Evolutionary conservation across 2,329 filamentous ascomycete species (phyloP), one percentile per base, ranked within the genome.

Genomic region (Tolypocladium paradoxum): DNA sequence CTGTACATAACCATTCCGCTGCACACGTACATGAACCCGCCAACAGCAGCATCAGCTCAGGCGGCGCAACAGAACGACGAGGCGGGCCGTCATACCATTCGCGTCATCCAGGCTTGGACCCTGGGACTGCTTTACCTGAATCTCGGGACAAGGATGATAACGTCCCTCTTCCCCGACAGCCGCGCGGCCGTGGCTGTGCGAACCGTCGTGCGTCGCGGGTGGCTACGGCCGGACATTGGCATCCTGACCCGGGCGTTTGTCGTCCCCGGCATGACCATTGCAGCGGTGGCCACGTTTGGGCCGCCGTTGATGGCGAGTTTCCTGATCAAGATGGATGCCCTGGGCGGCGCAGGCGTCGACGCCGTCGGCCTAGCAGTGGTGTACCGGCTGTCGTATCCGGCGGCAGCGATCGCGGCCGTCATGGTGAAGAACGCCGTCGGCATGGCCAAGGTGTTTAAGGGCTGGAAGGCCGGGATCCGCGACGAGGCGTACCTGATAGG

Each of bases 401-500:
- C 78, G 6, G 73, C 79, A 24, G 76, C 77, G 2, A 68, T 81
- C 3, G 67, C 79, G 24, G 73, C 77, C 2, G 60, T 79, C 6
- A 62, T 69, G 4, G 61, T 73, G 4, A 68, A 61, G 53, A 68
- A 76, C 33, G 65, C 71, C 2, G 63, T 79, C 63, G 76, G 78
- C 12, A 65, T 85, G n/a, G 64, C 79, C 9, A 71, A 78, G 47
- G 78, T 89, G 51, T 78, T 93, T 50, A 79, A 81, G 48, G 74
- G 82, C 22, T 97, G 92, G 91, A 83, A 88, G 61, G 77, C 84
- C 54, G 82, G 85, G 54, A 90, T 99, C 48, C 78, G 90, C 38
- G 95, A 99, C 67, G 95, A 99, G 70, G 91, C 95, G 0, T 99
- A 99, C 67, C 74, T 99, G 46, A 93, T 97, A 64, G 93, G 93